Evolutionary conservation across 805 yeast species (phyloP).

Genomic region (Yamadazyma takamatsuzukensis): DNA sequence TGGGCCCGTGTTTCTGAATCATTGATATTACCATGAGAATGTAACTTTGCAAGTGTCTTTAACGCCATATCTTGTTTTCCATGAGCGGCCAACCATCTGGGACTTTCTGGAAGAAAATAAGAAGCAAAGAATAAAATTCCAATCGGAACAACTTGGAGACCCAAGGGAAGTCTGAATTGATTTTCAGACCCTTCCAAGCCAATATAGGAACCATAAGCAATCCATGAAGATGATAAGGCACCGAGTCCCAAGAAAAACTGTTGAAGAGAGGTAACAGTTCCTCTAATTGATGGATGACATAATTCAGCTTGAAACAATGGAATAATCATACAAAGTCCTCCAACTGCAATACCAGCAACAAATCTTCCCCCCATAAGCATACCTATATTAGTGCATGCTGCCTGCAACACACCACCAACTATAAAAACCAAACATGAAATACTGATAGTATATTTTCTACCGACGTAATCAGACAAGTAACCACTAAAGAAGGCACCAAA

Average conservation of each 20-base stretch:
- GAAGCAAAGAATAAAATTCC: conserved; percentile 38
- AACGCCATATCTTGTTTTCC: conserved; percentile 51
- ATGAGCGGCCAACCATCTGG: conserved; percentile 50
- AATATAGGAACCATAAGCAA: conserved; percentile 59
- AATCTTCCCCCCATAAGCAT: conserved; percentile 50
- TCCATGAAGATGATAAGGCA: conserved; percentile 72
- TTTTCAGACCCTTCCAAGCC: conserved; percentile 34
- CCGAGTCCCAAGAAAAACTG: conserved; percentile 68
- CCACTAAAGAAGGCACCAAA: conserved; percentile 14
- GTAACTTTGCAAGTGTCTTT: conserved; percentile 31
- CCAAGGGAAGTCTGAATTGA: conserved; percentile 22
- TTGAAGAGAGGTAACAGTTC: conserved; percentile 63
- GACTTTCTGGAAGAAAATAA: conserved; percentile 48
- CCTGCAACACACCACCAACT: conserved; percentile 30
- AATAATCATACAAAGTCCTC: conserved; percentile 69
- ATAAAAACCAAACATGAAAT: conserved; percentile 19
- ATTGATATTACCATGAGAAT: conserved; percentile 12
- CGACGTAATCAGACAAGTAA: conserved; percentile 16
- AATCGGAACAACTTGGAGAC: conserved; percentile 21
- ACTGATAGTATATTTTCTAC: conserved; percentile 30
- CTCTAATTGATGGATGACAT: conserved; percentile 60
- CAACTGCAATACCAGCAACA: conserved; percentile 71
- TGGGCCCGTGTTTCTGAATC: conserved; percentile 14
- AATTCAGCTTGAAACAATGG: conserved; percentile 81
- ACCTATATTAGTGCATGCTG: conserved; percentile 19